Base-by-base conservation (phyloP, 2,329 filamentous ascomycete species). In the Cladophialophora exuberans region DNA sequence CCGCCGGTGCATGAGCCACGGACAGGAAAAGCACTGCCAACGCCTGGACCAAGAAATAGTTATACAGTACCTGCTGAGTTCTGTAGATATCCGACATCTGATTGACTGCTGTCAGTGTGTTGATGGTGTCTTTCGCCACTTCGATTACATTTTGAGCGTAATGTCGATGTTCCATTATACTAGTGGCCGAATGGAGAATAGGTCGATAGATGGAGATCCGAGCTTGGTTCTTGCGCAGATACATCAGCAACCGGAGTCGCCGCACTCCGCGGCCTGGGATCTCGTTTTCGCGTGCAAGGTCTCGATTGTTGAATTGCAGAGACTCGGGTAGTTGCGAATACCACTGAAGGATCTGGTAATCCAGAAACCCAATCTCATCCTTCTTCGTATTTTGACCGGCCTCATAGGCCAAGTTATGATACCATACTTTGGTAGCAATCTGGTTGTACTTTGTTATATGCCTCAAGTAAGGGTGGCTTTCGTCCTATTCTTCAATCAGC, bases 161-260 rank as follows among this genome's bases (percentile, higher is more conserved):
- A 3, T 77, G 73, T 46, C 86, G 80, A 67, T 96, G 87, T 54
- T 87, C 83, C 73, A 88, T 83, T 65, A 97, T 97, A 64, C 86
- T 92, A 10, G 84, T 88, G 3, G 89, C 85, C 15, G 88, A 93
- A 70, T 96, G 90, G 6, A 97, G 76, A 2, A 96, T 86, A 0
- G 91, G 91, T 0, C 90, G 89, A 70, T 95, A 92, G 23, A 97
- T 88, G 69, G 90, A 85, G 54, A 92, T 94, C 4, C 92, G 87
- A 73, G 96, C 89, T 74, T 96, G 91, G 65, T 96, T 97, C 36
- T 90, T 83, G 33, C 92, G 84, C 13, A 97, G 76, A 68, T 95
- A 94, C 15, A 94, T 86, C 69, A 94, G 85, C 42, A 97, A 86
- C 57, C 89, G 87, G 10, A 95, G 77, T 4, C 92, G 85, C 61